These are phyloP conservation scores for Penicillium sp. DNA, from an alignment of 2,329 filamentous ascomycete genomes.

Conservation along the genomic window DNA sequence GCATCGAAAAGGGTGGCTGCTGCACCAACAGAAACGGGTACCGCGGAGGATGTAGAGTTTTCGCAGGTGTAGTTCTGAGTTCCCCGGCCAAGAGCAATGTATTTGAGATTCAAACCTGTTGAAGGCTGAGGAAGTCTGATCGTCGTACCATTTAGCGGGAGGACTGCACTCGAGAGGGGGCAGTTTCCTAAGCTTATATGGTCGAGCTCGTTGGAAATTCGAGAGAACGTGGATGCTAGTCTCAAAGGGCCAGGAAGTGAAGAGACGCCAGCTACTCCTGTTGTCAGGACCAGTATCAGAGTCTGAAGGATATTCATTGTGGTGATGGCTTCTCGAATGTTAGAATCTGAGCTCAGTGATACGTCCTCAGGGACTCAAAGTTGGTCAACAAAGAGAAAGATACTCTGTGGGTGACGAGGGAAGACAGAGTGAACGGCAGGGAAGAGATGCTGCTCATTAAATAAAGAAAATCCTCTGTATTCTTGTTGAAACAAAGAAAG, in stretches of 20 bases:
- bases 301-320: constrained; percentile 6
- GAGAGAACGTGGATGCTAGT: constrained; percentile 17
- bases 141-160: constrained; percentile 21
- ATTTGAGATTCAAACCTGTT: constrained; percentile 37
- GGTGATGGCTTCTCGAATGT: background rate
- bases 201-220: constrained; percentile 22
- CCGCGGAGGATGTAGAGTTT: constrained; percentile 3
- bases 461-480: background rate
- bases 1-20: constrained; percentile 48
- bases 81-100: constrained; percentile 49
- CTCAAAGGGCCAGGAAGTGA: constrained; percentile 15
- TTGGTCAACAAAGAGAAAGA: background rate
- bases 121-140: constrained; percentile 31
- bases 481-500: background rate
- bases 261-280: background rate
- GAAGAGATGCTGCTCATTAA: background rate
- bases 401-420: background rate
- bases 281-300: background rate
- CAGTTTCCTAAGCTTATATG: constrained; percentile 25
- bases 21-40: constrained; percentile 45
- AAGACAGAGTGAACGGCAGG: background rate
- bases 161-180: constrained; percentile 10
- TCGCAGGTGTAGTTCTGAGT: constrained; percentile 50
- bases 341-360: background rate
- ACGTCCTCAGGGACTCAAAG: background rate